Conservation (phyloP, 2,329 filamentous ascomycete genomes). For the Davidsoniella neocaledoniae region DNA sequence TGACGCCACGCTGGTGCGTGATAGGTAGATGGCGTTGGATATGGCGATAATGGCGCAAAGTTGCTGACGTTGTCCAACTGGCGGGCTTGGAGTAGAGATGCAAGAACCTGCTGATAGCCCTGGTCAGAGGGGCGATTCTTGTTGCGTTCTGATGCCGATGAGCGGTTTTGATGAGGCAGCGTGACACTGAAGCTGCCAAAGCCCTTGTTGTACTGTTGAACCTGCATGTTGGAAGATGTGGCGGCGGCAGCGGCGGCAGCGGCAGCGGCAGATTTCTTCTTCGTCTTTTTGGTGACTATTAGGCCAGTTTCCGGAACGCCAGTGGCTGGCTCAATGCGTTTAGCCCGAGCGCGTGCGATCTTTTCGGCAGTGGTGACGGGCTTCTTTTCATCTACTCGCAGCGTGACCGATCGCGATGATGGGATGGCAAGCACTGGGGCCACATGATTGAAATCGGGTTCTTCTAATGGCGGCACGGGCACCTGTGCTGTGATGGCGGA, state of each 20-base stretch:
- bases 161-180: neutral
- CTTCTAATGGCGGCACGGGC: constrained; percentile 4
- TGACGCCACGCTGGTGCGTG: constrained; percentile 6
- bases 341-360: neutral
- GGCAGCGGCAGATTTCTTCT: constrained; percentile 3
- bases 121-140: neutral
- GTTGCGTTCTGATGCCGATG: neutral
- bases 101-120: constrained; percentile 9
- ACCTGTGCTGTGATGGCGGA: constrained; percentile 4
- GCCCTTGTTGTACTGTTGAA: constrained; percentile 4
- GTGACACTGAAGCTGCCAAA: constrained; percentile 9
- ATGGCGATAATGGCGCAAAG: neutral
- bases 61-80: constrained; percentile 5
- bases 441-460: neutral
- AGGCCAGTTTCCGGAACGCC: neutral
- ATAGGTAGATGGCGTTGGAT: constrained; percentile 8
- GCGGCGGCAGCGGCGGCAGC: neutral
- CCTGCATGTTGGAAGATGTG: constrained; percentile 1
- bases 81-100: constrained; percentile 6
- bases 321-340: neutral
- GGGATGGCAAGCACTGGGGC: constrained; percentile 1
- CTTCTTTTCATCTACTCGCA: no score
- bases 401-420: neutral
- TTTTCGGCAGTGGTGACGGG: neutral
- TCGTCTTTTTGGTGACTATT: neutral